Evolutionary conservation across 805 yeast species (phyloP), one percentile per base, ranked within the genome.

Genomic region (Metschnikowia lochheadii): DNA sequence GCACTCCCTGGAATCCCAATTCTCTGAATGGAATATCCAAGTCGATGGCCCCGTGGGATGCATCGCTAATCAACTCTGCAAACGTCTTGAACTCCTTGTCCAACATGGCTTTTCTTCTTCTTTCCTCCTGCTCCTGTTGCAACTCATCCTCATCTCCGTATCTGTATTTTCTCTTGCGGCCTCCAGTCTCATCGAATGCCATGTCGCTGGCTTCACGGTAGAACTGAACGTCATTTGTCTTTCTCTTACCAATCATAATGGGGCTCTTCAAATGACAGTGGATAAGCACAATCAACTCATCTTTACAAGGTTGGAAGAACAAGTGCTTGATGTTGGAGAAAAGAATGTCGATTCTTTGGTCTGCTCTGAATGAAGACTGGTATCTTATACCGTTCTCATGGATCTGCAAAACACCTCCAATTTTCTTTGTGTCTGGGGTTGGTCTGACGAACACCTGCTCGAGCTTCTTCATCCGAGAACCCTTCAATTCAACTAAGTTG

Each of bases 81-180:
- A 90, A 94, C 43, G 79, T 77, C 68, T 83, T 85, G 72, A 91
- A 94, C 69, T 94, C 98, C 67, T 87, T 89, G 71, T 94, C 97
- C 62, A 94, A 80, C 36, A 89, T 81, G 21, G 88, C 87, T 62
- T 96, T 87, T 70, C 97, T 81, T 69, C 92, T 80, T 73, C 97
- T 84, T 72, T 94, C 99, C 68, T 94, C 98, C 71, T 92, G 97
- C 73, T 94, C 99, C 70, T 92, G 97, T 70, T 94, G 98, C 56
- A 94, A 76, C 72, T 94, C 99, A 68, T 94, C 99, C 68, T 94
- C 99, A 67, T 94, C 99, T 43, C 99, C 99, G 65, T 94, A 94
- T 63, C 94, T 73, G 68, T 85, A 85, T 57, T 80, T 81, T 68
- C 97, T 83, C 72, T 89, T 85, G 55, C 96, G 85, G 53, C 89